These are phyloP conservation scores for Sambucus nigra DNA, from an alignment of 129 eudicot species.

Conservation along the genomic window DNA sequence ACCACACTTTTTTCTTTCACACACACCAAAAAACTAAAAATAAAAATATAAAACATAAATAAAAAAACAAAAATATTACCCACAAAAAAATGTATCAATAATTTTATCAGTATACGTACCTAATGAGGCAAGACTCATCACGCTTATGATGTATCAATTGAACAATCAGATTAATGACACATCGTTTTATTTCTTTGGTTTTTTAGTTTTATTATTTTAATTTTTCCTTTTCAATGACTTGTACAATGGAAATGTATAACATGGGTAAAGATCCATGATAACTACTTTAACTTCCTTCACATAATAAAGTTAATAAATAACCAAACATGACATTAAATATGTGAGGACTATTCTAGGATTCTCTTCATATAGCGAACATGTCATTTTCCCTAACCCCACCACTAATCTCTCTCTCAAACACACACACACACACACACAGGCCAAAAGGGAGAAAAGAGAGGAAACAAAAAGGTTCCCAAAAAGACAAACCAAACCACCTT, in stretches of 20 bases:
- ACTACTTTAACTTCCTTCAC: constrained; percentile 16
- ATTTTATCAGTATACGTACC: too few species aligned
- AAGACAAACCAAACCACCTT: constrained; percentile 37
- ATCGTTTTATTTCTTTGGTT: too few species aligned
- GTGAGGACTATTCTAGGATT: constrained; percentile 31
- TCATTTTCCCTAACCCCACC: constrained; percentile 32
- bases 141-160: too few species aligned
- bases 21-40: too few species aligned
- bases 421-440: background rate
- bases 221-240: too few species aligned
- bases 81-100: too few species aligned
- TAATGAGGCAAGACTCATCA: too few species aligned
- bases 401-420: constrained; percentile 11
- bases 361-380: constrained; percentile 19
- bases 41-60: too few species aligned
- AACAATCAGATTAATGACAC: too few species aligned
- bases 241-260: constrained; percentile 3
- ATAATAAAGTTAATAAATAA: background rate
- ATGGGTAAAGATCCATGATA: constrained; percentile 29
- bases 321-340: background rate
- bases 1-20: too few species aligned
- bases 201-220: too few species aligned
- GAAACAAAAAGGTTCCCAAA: constrained; percentile 14
- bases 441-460: background rate
- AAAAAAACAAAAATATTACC: too few species aligned